Evolutionary conservation across 495 filamentous ascomycete species (phyloP).

Genomic region (Podospora fimiseda): DNA sequence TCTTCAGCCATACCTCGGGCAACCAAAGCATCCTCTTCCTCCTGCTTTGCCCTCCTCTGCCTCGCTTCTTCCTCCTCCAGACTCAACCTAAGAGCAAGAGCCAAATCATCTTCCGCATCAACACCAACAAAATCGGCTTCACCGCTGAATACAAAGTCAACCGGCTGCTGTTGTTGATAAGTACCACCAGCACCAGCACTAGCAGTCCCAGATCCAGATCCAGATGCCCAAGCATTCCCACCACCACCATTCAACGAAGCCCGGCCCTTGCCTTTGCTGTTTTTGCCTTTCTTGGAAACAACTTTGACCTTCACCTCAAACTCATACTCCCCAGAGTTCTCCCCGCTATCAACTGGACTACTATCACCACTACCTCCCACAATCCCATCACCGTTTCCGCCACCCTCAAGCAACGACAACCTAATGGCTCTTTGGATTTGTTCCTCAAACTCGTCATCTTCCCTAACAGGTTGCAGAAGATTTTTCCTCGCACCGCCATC

Average conservation of each 20-base stretch:
- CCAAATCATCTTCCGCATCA: constrained; percentile 62
- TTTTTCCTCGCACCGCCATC: constrained; percentile 29
- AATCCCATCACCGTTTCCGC: constrained; percentile 29
- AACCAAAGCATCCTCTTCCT: constrained; percentile 18
- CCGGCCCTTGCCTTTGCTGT: constrained; percentile 27
- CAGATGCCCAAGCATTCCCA: constrained; percentile 13
- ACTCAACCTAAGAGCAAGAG: constrained; percentile 79
- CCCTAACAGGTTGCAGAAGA: constrained; percentile 50
- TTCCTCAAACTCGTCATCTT: constrained; percentile 60
- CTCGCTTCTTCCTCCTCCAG: constrained; percentile 66
- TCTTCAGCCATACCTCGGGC: constrained; percentile 31
- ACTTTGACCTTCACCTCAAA: constrained; percentile 50
- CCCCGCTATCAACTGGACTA: constrained; percentile 4
- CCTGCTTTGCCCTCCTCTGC: constrained; percentile 7
- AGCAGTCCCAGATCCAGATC: constrained; percentile 16
- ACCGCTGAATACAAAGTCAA: too few relatives aligned
- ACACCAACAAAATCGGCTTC: constrained; percentile 5
- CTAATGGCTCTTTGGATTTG: constrained; percentile 79
- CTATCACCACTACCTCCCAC: constrained; percentile 2
- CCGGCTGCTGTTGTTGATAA: too few relatives aligned
- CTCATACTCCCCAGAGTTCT: constrained; percentile 39
- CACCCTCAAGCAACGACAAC: constrained; percentile 60
- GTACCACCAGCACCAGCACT: constrained; percentile 15
- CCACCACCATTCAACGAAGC: too few relatives aligned
- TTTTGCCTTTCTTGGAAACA: constrained; percentile 42